A percentile compares a stretch with the other conserved stretches of the same genome.
Conservation (phyloP, 2,329 filamentous ascomycete species). For the Claviceps maximensis region DNA sequence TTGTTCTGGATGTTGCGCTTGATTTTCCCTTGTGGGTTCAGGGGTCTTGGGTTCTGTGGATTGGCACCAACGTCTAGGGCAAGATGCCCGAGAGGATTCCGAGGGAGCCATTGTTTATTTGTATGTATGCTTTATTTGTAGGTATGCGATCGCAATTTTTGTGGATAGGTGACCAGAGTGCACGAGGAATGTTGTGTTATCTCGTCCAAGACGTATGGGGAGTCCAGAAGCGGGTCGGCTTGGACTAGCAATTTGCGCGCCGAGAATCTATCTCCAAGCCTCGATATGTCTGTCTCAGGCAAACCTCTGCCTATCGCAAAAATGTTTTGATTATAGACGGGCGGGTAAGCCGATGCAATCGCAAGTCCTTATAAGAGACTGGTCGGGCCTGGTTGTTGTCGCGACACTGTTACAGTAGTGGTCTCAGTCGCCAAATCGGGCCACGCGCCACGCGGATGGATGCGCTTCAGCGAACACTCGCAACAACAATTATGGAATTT, state of each 20-base stretch:
- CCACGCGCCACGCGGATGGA: conserved; percentile 3
- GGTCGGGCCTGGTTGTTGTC: conserved; percentile 1
- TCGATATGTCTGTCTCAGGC: conserved; percentile 4
- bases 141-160: conserved; percentile 6
- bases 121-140: conserved; percentile 10
- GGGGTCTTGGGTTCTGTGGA: conserved; percentile 34
- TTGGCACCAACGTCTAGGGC: conserved; percentile 30
- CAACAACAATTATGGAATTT: neutral
- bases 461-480: conserved; percentile 2
- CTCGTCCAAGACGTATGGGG: conserved; percentile 5
- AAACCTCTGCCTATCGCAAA: neutral
- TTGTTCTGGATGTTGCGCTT: conserved; percentile 23
- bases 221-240: conserved; percentile 5
- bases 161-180: neutral
- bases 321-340: neutral
- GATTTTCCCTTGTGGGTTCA: conserved; percentile 29
- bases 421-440: conserved; percentile 4
- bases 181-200: neutral
- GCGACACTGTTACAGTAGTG: conserved; percentile 3
- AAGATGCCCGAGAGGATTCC: conserved; percentile 30
- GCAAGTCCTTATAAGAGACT: neutral
- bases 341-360: neutral
- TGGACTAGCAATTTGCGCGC: neutral
- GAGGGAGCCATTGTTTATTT: conserved; percentile 29
- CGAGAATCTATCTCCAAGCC: neutral